Evolutionary conservation across 1,284 basidiomycete species (phyloP).

Genomic region (Moesziomyces sp.): DNA sequence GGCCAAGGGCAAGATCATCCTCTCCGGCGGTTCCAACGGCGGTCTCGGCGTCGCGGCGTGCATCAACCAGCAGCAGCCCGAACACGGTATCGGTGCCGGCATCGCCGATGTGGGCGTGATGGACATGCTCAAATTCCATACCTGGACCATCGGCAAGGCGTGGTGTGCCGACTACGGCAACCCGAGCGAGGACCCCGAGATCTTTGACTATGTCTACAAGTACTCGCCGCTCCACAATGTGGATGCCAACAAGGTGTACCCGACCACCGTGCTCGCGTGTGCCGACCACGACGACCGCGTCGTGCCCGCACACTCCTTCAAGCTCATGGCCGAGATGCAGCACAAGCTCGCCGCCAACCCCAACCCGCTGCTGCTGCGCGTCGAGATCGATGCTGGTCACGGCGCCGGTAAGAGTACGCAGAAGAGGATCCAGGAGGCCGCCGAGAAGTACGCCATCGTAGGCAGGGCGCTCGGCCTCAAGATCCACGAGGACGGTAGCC

Average conservation of each 20-base stretch:
- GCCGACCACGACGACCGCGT: constrained; percentile 67
- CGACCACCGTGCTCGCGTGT: constrained; percentile 59
- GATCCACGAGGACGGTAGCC: constrained; percentile 25
- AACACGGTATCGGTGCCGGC: constrained; percentile 76
- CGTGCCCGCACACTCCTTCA: constrained; percentile 64
- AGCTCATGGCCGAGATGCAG: constrained; percentile 66
- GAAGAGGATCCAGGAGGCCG: constrained; percentile 60
- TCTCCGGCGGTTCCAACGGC: constrained; percentile 72
- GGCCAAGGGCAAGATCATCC: constrained; percentile 78
- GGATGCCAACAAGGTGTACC: constrained; percentile 55
- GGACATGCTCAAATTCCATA: constrained; percentile 74
- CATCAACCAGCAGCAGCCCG: constrained; percentile 80
- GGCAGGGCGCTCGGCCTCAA: constrained; percentile 58
- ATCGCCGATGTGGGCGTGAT: constrained; percentile 72
- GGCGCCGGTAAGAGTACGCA: constrained; percentile 65
- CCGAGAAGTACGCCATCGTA: constrained; percentile 61
- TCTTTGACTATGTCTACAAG: constrained; percentile 61
- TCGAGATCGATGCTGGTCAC: constrained; percentile 65
- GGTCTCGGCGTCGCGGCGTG: constrained; percentile 83
- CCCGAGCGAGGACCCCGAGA: constrained; percentile 71
- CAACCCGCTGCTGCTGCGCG: constrained; percentile 62
- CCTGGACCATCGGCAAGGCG: constrained; percentile 73
- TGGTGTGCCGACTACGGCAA: constrained; percentile 87
- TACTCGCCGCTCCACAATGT: constrained; percentile 66
- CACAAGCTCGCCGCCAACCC: constrained; percentile 58